Percentiles rank a stretch among this genome's conserved stretches.
Conservation (phyloP, 1,284 basidiomycete genomes). For the Kalmanozyma brasiliensis region DNA sequence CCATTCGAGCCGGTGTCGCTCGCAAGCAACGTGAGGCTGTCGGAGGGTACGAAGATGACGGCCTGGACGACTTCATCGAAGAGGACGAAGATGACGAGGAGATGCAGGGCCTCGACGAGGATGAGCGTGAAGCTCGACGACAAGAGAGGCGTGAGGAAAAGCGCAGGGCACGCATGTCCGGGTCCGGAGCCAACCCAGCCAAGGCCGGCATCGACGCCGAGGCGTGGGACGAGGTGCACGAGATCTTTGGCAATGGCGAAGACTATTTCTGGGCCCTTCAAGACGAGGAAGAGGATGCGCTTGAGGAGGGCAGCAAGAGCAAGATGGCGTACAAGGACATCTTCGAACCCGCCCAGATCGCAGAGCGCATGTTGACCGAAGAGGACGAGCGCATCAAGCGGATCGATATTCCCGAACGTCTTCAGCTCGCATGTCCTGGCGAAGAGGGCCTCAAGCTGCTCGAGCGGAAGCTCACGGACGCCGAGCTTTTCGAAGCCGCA, state of each 20-base stretch:
- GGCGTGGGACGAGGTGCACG: constrained; percentile 95
- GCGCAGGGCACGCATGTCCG: constrained; percentile 68
- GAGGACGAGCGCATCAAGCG: constrained; percentile 90
- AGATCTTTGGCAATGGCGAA: constrained; percentile 95
- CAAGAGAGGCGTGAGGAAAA: constrained; percentile 74
- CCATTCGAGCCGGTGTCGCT: constrained; percentile 45
- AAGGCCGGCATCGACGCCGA: constrained; percentile 71
- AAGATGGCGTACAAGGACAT: constrained; percentile 84
- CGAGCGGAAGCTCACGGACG: constrained; percentile 74
- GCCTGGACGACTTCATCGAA: constrained; percentile 80
- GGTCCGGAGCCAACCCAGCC: constrained; percentile 73
- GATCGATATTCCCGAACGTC: constrained; percentile 92
- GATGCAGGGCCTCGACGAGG: constrained; percentile 61
- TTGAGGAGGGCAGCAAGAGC: constrained; percentile 69
- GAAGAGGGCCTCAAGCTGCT: constrained; percentile 73
- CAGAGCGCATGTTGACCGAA: constrained; percentile 87
- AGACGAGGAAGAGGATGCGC: constrained; percentile 54
- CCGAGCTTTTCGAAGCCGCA: constrained; percentile 82
- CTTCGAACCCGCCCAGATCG: constrained; percentile 97
- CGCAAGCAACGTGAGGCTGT: constrained; percentile 40
- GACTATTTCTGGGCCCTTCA: constrained; percentile 97
- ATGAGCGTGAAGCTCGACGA: constrained; percentile 78
- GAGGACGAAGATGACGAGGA: constrained; percentile 73
- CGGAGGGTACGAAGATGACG: constrained; percentile 67
- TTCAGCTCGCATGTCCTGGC: constrained; percentile 81